A percentile compares a stretch with the other conserved stretches of the same genome.
These are phyloP conservation scores for Diaporthe batatas DNA, from an alignment of 2,329 filamentous ascomycete genomes.

Conservation along the genomic window DNA sequence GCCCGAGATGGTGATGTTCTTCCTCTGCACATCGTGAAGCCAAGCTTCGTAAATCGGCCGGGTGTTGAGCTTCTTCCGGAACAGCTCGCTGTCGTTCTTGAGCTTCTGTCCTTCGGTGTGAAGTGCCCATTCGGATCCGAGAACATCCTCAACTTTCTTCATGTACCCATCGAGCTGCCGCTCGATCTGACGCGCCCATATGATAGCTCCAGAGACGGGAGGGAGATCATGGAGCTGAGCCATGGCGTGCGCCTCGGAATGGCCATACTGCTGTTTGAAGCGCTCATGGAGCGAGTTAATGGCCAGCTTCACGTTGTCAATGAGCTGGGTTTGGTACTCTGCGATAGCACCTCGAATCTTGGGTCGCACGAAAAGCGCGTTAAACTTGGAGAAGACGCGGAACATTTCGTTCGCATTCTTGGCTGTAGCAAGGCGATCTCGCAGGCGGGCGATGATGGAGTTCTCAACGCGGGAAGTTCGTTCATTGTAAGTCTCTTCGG, in stretches of 20 bases:
- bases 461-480: slow-evolving; percentile 97
- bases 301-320: slow-evolving; percentile 97
- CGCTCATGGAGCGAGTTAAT: slow-evolving; percentile 94
- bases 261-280: slow-evolving; percentile 98
- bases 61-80: slow-evolving; percentile 96
- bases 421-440: slow-evolving; percentile 92
- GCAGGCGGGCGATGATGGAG: slow-evolving; percentile 94
- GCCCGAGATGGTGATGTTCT: slow-evolving; percentile 91
- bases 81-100: slow-evolving; percentile 89
- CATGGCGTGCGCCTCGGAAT: slow-evolving; percentile 98
- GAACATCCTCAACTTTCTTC: slow-evolving; percentile 98
- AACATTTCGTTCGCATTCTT: slow-evolving; percentile 99
- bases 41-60: slow-evolving; percentile 95
- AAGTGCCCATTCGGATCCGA: slow-evolving; percentile 93
- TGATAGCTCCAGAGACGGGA: slow-evolving; percentile 95
- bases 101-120: slow-evolving; percentile 96
- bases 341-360: slow-evolving; percentile 98
- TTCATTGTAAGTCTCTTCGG: slow-evolving; percentile 97
- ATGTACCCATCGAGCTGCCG: slow-evolving; percentile 96
- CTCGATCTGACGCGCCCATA: slow-evolving; percentile 98
- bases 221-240: slow-evolving; percentile 95
- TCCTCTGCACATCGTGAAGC: slow-evolving; percentile 88
- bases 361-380: slow-evolving; percentile 96
- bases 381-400: slow-evolving; percentile 99
- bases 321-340: slow-evolving; percentile 97